Evolutionary conservation across 2,329 filamentous ascomycete genomes (phyloP), one percentile per base, ranked within the genome.

Genomic region (Neopestalotiopsis rosae): DNA sequence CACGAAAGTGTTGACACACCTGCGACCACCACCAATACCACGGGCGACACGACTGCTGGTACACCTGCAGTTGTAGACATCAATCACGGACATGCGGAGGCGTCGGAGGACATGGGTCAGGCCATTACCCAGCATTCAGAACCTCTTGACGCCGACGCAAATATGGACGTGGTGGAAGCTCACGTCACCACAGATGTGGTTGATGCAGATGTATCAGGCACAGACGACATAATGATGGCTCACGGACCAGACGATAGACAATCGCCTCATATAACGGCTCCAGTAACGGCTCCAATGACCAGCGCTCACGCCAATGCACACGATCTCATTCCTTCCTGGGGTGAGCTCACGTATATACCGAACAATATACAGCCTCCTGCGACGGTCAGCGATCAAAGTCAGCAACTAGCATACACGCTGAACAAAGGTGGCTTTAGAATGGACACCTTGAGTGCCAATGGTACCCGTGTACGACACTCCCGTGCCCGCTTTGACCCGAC

Each of bases 401-500:
- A 76, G 28, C 74, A 74, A 20, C 32, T 76, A 30, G 69, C 70
- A 3, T 73, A 73, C 34, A 75, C 75, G 28, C 72, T 80, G 28
- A 80, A 75, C 57, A 80, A 79, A 76, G 87, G 87, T 24, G 87
- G 87, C 20, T 84, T 88, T 65, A 84, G 87, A 24, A 85, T 90
- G 81, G 85, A 88, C 68, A 84, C 82, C 3, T 79, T 79, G 34
- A 72, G 71, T 28, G 77, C 83, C 1, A 84, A 88, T 61, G 85
- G 86, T 17, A 71, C 76, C 12, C 83, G 83, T 66, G 81, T 84
- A 1, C 85, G 85, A 17, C 85, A 90, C 72, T 84, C 85, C 7
- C 85, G 89, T 10, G 87, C 88, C 4, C 83, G 87, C 9, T 91
- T 91, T 72, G 87, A 85, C 24, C 82, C 87, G 5, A 81, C 81